These are phyloP conservation scores for Aphanomyces invadans DNA, from an alignment of 352 stramenopile genomes.

Conservation along the genomic window DNA sequence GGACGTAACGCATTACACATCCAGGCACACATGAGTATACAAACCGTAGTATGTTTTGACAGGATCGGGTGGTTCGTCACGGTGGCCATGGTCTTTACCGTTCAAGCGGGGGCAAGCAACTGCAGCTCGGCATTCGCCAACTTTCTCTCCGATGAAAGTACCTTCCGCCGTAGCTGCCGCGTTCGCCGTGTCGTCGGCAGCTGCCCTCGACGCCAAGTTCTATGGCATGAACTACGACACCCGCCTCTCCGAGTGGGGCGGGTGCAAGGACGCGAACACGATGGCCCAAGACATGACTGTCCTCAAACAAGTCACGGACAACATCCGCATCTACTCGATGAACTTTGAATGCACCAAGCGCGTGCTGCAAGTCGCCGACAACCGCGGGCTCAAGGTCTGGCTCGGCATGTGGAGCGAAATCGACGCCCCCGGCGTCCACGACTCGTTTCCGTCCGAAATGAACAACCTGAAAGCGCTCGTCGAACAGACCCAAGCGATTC, in stretches of 20 bases:
- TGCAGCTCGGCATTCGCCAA: not conserved
- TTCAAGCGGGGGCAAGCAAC: no score
- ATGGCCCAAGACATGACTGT: conserved; percentile 7
- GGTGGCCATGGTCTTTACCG: no score
- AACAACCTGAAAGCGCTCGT: conserved; percentile 36
- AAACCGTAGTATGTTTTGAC: no score
- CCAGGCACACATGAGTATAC: no score
- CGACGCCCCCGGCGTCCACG: conserved; percentile 20
- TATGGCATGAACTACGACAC: conserved; percentile 24
- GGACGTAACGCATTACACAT: no score
- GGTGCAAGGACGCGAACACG: conserved; percentile 2
- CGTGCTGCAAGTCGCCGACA: conserved; percentile 42
- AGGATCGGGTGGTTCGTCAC: no score
- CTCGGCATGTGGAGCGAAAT: conserved; percentile 54
- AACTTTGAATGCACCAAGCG: conserved; percentile 26
- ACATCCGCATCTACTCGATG: conserved; percentile 22
- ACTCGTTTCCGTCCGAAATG: conserved; percentile 45
- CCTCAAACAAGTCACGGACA: conserved; percentile 18
- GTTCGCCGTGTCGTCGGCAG: not conserved
- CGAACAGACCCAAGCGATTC: conserved; percentile 26
- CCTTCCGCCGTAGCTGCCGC: not conserved
- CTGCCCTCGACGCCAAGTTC: conserved; percentile 16
- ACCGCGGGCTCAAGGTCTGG: conserved; percentile 44
- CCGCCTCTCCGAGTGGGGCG: conserved; percentile 13
- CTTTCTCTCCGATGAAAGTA: conserved; percentile 14